Evolutionary conservation across 1,284 basidiomycete species (phyloP), one percentile per base, ranked within the genome.

Genomic region (Trametes sp.): DNA sequence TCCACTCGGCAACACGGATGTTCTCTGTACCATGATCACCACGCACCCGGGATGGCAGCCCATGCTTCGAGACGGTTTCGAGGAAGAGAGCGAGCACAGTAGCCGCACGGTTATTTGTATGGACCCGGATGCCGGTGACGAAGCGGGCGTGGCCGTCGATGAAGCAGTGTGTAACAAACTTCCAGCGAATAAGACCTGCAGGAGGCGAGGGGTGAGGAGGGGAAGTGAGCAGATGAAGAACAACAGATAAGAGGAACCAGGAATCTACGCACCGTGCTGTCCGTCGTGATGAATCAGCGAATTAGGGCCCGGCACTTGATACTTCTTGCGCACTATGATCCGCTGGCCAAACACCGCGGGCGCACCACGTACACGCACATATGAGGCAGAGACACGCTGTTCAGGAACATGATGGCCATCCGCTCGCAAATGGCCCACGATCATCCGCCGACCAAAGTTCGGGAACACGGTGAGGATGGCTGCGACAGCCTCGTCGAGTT

Each of bases 271-370:
- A 76, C 76, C 74, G 56, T 76, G 76, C 58, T 78, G 73, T 2
- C 75, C 75, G 63, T 77, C 74, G 33, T 73, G 69, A 64, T 77
- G 75, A 65, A 67, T 70, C 1, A 76, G 63, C 3, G 73, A 69
- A 41, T 70, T 70, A 19, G 74, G 66, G 1, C 75, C 75, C 4
- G 75, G 55, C 0, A 77, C 75, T 0, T 55, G 19, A 57, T 76
- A 76, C 11, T 23, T 55, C 3, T 54, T 38, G 1, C 68, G 62
- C 4, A 61, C 41, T n/a, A 75, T 71, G 10, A 26, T 54, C 1
- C 68, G 61, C 7, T 36, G 26, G n/a, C 65, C 67, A 54, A 75
- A 74, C 7, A 52, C n/a, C 0, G 33, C 54, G 28, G 69, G 65
- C 6, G 58, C 57, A 9, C 38, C 38, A 16, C 19, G 11, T 4